Evolutionary conservation across 345 rosid genomes (phyloP).

Genomic region (Eucalyptus leucophloia): DNA sequence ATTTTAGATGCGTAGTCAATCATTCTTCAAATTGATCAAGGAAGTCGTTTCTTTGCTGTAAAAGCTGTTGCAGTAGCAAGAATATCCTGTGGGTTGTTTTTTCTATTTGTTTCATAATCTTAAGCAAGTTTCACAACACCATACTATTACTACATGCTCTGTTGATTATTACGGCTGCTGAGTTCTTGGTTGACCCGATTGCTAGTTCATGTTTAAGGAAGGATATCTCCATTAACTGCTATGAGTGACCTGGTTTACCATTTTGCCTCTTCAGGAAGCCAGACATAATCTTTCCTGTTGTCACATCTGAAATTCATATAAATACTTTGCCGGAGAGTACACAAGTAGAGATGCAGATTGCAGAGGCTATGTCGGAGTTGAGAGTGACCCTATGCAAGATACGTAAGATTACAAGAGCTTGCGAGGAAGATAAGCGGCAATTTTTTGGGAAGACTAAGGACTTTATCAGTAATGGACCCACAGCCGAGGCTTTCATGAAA

Average conservation of each 20-base stretch:
- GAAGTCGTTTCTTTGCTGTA: neutral
- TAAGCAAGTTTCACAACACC: neutral
- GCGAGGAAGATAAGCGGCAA: neutral
- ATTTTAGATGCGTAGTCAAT: neutral
- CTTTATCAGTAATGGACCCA: neutral
- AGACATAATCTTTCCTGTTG: slow-evolving; percentile 26
- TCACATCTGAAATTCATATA: neutral
- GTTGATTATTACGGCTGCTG: neutral
- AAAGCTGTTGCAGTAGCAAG: neutral
- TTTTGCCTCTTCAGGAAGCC: slow-evolving; percentile 13
- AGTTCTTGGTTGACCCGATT: neutral
- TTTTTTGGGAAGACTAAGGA: neutral
- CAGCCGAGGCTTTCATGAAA: neutral
- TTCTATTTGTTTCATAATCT: neutral
- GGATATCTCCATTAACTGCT: neutral
- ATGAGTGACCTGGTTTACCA: neutral
- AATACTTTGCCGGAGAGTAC: neutral
- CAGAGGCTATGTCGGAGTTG: neutral
- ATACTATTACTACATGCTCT: neutral
- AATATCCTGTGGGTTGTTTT: neutral
- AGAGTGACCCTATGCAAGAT: neutral
- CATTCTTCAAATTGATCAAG: neutral
- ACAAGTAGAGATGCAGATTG: neutral
- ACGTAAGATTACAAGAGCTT: neutral
- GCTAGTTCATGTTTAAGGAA: neutral